Evolutionary conservation across 2,329 filamentous ascomycete species (phyloP), one percentile per base, ranked within the genome.

Genomic region (Dothistroma pini): DNA sequence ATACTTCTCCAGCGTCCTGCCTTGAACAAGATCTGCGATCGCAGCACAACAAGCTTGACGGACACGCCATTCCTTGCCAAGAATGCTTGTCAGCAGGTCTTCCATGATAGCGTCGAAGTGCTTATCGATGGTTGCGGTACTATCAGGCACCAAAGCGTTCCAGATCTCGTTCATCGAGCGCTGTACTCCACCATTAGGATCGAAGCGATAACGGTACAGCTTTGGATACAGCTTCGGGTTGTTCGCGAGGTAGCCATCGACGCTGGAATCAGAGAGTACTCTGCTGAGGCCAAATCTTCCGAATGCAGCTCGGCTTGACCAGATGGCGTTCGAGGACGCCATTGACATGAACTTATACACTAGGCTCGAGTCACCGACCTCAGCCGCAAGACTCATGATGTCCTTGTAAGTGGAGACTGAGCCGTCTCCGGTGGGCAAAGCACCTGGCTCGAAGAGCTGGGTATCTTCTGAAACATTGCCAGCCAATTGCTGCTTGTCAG

Each of bases 341-440:
- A 99, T 83, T 0, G 93, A 93, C 95, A 99, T 99, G 78, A 99
- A 97, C 63, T 93, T 91, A 79, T 99, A 99, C 0, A 97, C 90
- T n/a, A 99, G 81, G 68, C 90, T 93, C 61, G 95, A 93, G 70
- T 99, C 93, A 11, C 95, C 95, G 35, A 97, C 93, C 77, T 99
- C 95, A 49, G 93, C 91, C n/a, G 95, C 95, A 53, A 99, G 81
- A 68, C 84, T 95, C 75, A 99, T 90, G 67, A 99, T 97, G 71
- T 99, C 95, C 73, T 96, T 96, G 79, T 99, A 99, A 0, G 93
- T 97, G 0, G 91, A 97, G 58, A 97, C 85, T 0, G 92, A 91
- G 8, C 92, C 92, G 66, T 96, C 91, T 3, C 93, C 91, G 0
- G 93, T 97, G 0, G 93, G 93, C 12, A 97, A 77, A 2, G 91